Conservation (phyloP, 2,329 filamentous ascomycete species). For the Colletotrichum sp. region DNA sequence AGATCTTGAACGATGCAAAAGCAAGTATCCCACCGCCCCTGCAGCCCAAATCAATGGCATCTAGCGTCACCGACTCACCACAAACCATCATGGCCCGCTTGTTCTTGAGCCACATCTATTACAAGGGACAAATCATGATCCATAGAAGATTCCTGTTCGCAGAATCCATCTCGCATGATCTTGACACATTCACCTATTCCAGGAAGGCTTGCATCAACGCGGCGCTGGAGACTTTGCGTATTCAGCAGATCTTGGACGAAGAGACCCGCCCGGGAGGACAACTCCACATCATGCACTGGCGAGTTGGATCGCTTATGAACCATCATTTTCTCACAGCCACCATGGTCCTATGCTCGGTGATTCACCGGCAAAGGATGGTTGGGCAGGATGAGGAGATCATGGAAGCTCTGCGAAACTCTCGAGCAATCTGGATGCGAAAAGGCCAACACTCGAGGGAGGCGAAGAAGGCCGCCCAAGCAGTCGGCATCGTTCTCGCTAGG, state of each 20-base stretch:
- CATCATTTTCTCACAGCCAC: conserved; percentile 29
- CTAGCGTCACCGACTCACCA: conserved; percentile 27
- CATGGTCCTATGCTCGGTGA: conserved; percentile 24
- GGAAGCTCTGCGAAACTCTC: not conserved
- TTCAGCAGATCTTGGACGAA: conserved; percentile 29
- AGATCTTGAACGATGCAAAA: conserved; percentile 25
- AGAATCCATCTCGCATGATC: not conserved
- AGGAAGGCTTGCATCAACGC: conserved; percentile 26
- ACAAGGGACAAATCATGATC: conserved; percentile 33
- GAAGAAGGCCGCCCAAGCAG: not conserved
- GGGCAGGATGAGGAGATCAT: not conserved
- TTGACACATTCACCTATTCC: conserved; percentile 29
- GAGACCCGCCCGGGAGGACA: conserved; percentile 25
- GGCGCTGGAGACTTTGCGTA: conserved; percentile 23
- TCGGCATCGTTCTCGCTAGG: conserved; percentile 1
- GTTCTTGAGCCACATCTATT: conserved; percentile 30
- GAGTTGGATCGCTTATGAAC: conserved; percentile 13
- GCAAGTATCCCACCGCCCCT: conserved; percentile 27
- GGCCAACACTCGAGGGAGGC: not conserved
- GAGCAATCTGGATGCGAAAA: not conserved
- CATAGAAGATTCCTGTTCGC: conserved; percentile 30
- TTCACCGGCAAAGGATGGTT: not conserved
- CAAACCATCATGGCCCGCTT: conserved; percentile 30
- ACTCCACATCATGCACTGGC: conserved; percentile 21
- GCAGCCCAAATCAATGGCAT: conserved; percentile 17